A percentile compares a stretch with the other conserved stretches of the same genome.
phyloP scores from a whole-genome alignment of 305 asterid species.

The Ilex paraguariensis region DNA sequence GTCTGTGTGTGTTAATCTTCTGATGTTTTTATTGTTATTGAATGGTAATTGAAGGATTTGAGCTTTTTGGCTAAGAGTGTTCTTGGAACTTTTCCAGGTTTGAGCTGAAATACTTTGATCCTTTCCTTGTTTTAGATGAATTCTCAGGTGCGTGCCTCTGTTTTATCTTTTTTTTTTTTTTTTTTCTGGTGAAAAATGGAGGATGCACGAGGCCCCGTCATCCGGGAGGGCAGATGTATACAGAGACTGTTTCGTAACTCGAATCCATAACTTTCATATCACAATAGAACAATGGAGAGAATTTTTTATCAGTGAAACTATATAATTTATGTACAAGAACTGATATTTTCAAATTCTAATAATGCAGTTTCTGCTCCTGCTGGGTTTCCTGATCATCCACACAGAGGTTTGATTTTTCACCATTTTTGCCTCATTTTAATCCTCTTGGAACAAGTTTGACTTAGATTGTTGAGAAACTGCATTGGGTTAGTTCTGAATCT shows the following conservation, averaged over 20 bases:
- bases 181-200: too few relatives aligned
- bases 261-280: too few relatives aligned
- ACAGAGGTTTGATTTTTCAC: constrained; percentile 51
- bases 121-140: constrained; percentile 81
- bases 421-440: neutral
- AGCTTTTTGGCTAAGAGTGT: neutral
- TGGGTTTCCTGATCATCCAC: constrained; percentile 99
- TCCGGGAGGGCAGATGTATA: too few relatives aligned
- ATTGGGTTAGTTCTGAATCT: neutral
- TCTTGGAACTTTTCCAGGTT: constrained; percentile 32
- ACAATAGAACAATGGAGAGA: too few relatives aligned
- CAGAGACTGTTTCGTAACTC: too few relatives aligned
- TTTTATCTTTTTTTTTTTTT: constrained; percentile 1
- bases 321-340: neutral
- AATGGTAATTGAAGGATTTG: neutral
- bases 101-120: constrained; percentile 77
- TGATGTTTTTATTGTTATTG: too few relatives aligned
- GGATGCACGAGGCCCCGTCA: too few relatives aligned
- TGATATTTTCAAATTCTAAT: neutral
- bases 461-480: neutral
- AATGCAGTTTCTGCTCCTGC: constrained; percentile 75
- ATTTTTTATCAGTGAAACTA: too few relatives aligned
- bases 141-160: constrained; percentile 55
- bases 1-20: too few relatives aligned
- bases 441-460: too few relatives aligned